Percentiles rank a stretch among this genome's conserved stretches.
Evolutionary conservation across 495 filamentous ascomycete species (phyloP).

Genomic region (Thermochaetoides thermophila): DNA sequence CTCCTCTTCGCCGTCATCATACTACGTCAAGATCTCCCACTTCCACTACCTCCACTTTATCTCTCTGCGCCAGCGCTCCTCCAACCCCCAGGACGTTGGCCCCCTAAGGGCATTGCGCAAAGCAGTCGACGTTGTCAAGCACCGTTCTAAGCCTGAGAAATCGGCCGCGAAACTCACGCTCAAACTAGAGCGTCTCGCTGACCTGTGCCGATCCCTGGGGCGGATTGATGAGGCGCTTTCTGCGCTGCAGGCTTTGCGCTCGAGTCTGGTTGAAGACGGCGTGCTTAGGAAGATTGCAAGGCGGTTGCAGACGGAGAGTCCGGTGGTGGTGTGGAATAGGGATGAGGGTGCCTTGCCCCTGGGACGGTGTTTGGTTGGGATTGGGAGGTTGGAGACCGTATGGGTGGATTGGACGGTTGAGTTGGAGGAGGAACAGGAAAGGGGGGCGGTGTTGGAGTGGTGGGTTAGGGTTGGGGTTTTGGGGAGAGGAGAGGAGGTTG

Average conservation of each 20-base stretch:
- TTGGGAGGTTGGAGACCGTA: slow-evolving; percentile 32
- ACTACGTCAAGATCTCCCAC: slow-evolving; percentile 56
- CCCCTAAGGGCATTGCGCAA: slow-evolving; percentile 33
- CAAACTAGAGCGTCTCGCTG: slow-evolving; percentile 38
- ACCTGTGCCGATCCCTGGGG: slow-evolving; percentile 23
- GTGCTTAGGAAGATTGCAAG: slow-evolving; percentile 25
- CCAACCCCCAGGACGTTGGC: slow-evolving; percentile 23
- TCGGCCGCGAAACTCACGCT: slow-evolving; percentile 27
- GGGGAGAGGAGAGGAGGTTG: slow-evolving; percentile 12
- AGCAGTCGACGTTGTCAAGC: slow-evolving; percentile 34
- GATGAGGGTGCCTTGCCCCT: slow-evolving; percentile 25
- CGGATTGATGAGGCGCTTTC: slow-evolving; percentile 29
- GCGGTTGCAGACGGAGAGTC: slow-evolving; percentile 19
- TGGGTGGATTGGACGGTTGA: slow-evolving; percentile 31
- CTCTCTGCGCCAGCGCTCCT: slow-evolving; percentile 20
- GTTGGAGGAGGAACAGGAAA: slow-evolving; percentile 27
- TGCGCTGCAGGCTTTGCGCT: slow-evolving; percentile 27
- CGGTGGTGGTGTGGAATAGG: slow-evolving; percentile 21
- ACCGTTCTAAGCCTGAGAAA: slow-evolving; percentile 28
- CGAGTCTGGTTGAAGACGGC: slow-evolving; percentile 30
- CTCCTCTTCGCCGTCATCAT: slow-evolving; percentile 20
- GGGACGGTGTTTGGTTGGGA: slow-evolving; percentile 29
- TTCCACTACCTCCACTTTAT: slow-evolving; percentile 54
- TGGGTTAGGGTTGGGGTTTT: slow-evolving; percentile 20
- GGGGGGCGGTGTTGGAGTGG: slow-evolving; percentile 35